These are phyloP conservation scores for Aschersonia sp. DNA, from an alignment of 2,329 filamentous ascomycete genomes.

Conservation along the genomic window DNA sequence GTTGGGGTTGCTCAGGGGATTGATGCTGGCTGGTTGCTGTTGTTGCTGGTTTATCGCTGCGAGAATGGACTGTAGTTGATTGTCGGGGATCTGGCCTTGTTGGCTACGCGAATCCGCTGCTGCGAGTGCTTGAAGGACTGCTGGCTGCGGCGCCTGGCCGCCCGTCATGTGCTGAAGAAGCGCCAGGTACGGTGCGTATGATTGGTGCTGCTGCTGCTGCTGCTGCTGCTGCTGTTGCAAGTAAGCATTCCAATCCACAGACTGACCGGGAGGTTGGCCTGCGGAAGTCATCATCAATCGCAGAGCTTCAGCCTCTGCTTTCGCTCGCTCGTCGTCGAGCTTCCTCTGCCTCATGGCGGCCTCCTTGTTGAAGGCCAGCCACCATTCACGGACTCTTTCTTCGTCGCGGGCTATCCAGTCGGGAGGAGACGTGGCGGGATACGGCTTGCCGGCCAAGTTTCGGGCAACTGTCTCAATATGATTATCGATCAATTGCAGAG, in stretches of 20 bases:
- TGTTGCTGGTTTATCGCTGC: conserved; percentile 24
- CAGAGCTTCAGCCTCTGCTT: conserved; percentile 17
- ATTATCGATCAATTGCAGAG: conserved; percentile 26
- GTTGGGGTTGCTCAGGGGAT: conserved; percentile 14
- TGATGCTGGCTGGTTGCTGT: conserved; percentile 8
- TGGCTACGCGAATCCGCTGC: conserved; percentile 7
- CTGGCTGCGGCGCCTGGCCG: conserved; percentile 14
- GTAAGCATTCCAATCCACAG: conserved; percentile 14
- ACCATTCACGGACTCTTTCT: conserved; percentile 36
- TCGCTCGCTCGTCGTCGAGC: conserved; percentile 22
- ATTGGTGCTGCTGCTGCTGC: conserved; percentile 17
- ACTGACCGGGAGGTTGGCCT: conserved; percentile 5
- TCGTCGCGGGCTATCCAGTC: conserved; percentile 33
- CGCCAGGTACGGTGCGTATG: conserved; percentile 27
- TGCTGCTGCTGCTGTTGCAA: conserved; percentile 11
- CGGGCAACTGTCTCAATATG: conserved; percentile 27
- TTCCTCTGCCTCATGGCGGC: conserved; percentile 21
- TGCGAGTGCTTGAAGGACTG: background rate
- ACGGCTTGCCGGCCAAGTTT: conserved; percentile 28
- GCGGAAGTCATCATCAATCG: conserved; percentile 8
- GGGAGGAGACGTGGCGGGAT: conserved; percentile 35
- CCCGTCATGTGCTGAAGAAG: conserved; percentile 24
- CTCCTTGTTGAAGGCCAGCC: conserved; percentile 30
- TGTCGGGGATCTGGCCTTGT: conserved; percentile 18
- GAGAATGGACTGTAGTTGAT: conserved; percentile 28